These are phyloP conservation scores for Ogataea trehalophila DNA, from an alignment of 805 yeast genomes.

Conservation along the genomic window DNA sequence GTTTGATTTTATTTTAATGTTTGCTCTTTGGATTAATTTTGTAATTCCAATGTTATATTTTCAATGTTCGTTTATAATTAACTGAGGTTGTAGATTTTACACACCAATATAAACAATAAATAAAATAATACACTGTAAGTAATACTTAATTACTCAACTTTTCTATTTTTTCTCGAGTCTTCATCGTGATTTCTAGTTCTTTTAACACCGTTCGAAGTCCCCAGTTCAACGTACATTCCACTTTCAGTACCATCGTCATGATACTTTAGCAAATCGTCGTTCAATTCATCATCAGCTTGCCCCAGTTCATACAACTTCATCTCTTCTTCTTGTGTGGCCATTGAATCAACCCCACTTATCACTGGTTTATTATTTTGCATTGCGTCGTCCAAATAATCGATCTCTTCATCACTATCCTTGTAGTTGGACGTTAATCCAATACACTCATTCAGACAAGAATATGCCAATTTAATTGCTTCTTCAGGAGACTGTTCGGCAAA, in stretches of 20 bases:
- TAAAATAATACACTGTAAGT: neutral
- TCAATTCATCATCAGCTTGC: slow-evolving; percentile 26
- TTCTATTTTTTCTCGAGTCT: slow-evolving; percentile 3
- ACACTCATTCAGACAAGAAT: slow-evolving; percentile 18
- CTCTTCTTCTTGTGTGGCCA: slow-evolving; percentile 8
- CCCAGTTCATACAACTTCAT: slow-evolving; percentile 22
- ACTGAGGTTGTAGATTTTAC: too few species aligned
- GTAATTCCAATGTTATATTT: too few species aligned
- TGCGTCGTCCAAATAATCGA: neutral
- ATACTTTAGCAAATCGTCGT: slow-evolving; percentile 12
- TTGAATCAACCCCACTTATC: neutral
- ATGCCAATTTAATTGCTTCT: slow-evolving; percentile 16
- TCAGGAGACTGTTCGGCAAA: slow-evolving; percentile 13
- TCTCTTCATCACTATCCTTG: slow-evolving; percentile 12
- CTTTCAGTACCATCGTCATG: slow-evolving; percentile 14
- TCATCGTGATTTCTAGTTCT: slow-evolving; percentile 17
- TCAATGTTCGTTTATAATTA: neutral
- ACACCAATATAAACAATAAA: neutral
- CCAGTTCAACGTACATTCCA: slow-evolving; percentile 27
- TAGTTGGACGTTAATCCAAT: slow-evolving; percentile 15
- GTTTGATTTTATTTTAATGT: neutral
- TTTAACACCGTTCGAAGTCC: slow-evolving; percentile 16
- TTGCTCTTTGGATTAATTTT: neutral
- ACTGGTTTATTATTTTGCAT: slow-evolving; percentile 1
- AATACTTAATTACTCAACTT: slow-evolving; percentile 10